Evolutionary conservation across 2,329 filamentous ascomycete species (phyloP), one percentile per base, ranked within the genome.

Genomic region (Blumeria graminis): DNA sequence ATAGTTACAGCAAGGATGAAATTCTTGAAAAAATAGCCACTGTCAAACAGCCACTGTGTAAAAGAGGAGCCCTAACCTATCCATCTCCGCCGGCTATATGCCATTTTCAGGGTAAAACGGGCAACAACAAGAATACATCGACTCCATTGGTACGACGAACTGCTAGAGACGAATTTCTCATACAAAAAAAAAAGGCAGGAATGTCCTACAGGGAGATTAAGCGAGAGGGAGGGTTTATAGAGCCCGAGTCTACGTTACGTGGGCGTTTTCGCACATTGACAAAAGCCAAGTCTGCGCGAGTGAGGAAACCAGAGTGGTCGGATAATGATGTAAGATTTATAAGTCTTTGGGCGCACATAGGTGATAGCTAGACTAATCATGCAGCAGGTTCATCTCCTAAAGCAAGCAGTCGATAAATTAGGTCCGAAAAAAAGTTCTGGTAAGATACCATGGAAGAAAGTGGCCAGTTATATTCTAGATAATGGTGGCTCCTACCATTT

Each of bases 221-320:
- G 39, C 62, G 64, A 6, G 63, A 68, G 16, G 76, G 80, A 13
- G 68, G 71, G 1, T 81, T 81, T 60, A 67, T 59, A 22, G 80
- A 84, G 62, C 79, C 81, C 1, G 82, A 86, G 67, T 84, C 82
- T 10, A 88, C 84, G 0, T 71, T 89, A 39, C 74, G 84, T 13
- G 84, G 84, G 0, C 74, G 82, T 0, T 79, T 76, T 61, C 72
- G 84, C 4, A 77, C 74, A 1, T 66, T 86, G 62, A 84, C 77
- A 7, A 86, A 85, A 69, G 68, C 69, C 11, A 77, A 77, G 61
- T 71, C 74, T 36, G 72, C 77, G 57, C 71, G 84, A 6, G 76
- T 84, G 2, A 72, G 84, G 7, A 80, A 77, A 66, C 83, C 84
- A 0, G 68, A 74, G 57, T 88, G 83, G 82, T 71, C 66, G 0